These are phyloP conservation scores for Rosellinia necatrix DNA, from an alignment of 2,329 filamentous ascomycete species.

Conservation along the genomic window DNA sequence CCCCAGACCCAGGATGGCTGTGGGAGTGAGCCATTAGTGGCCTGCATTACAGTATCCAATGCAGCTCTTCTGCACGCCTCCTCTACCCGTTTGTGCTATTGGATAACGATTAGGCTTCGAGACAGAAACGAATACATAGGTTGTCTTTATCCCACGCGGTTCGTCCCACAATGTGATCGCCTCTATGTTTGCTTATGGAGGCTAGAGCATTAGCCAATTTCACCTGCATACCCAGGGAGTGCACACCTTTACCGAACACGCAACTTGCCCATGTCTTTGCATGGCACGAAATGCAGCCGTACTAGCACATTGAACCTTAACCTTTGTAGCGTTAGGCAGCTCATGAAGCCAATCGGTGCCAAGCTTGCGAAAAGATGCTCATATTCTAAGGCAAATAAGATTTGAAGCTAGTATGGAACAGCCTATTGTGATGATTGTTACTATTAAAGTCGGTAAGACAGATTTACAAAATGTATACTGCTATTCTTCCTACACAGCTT, in stretches of 20 bases:
- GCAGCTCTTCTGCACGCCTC: constrained; percentile 22
- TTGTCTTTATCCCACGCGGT: constrained; percentile 17
- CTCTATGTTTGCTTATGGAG: constrained; percentile 5
- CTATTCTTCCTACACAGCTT: constrained; percentile 38
- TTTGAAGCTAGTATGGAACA: not conserved
- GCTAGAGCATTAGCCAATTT: constrained; percentile 17
- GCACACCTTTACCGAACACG: too few relatives aligned
- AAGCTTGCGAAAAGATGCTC: not conserved
- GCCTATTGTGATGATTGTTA: constrained; percentile 27
- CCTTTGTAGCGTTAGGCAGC: not conserved
- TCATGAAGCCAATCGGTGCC: not conserved
- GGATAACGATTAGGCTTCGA: constrained; percentile 26
- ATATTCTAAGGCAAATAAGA: not conserved
- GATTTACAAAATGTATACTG: constrained; percentile 44
- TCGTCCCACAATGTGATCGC: constrained; percentile 20
- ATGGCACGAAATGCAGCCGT: not conserved
- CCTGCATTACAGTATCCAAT: constrained; percentile 15
- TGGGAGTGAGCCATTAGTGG: constrained; percentile 12
- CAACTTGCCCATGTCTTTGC: not conserved
- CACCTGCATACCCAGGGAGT: constrained; percentile 13
- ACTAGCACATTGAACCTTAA: not conserved
- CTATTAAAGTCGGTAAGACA: constrained; percentile 41
- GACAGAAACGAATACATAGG: constrained; percentile 21
- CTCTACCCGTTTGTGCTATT: constrained; percentile 19
- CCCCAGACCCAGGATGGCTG: constrained; percentile 24